A percentile compares a stretch with the other conserved stretches of the same genome.
Conservation (phyloP, 768 basidiomycete genomes). For the Chlorophyllum brunneum region DNA sequence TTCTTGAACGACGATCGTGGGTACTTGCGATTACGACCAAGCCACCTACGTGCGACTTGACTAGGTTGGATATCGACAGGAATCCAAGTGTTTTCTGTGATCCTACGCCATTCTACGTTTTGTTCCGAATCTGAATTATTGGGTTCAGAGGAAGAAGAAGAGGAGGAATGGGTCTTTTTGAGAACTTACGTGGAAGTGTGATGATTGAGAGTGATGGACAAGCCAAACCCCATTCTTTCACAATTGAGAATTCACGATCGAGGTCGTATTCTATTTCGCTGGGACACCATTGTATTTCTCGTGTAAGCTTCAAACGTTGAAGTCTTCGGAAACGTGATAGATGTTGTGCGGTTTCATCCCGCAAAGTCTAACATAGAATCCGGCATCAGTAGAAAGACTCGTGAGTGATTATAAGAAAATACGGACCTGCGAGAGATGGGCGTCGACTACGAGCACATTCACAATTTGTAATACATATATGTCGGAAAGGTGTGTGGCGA, state of each 20-base stretch:
- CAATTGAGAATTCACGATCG: conserved; percentile 32
- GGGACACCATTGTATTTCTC: conserved; percentile 29
- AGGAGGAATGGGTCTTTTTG: not conserved
- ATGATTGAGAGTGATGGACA: conserved; percentile 33
- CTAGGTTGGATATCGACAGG: conserved; percentile 3
- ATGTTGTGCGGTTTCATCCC: conserved; percentile 21
- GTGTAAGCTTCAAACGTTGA: conserved; percentile 27
- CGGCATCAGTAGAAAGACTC: too few relatives aligned
- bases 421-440: conserved; percentile 26
- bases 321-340: conserved; percentile 30
- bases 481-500: conserved; percentile 29
- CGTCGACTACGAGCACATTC: conserved; percentile 32
- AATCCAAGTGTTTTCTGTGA: conserved; percentile 14
- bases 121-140: conserved; percentile 20
- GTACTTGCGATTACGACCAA: too few relatives aligned
- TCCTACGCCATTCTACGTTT: conserved; percentile 21
- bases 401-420: not conserved
- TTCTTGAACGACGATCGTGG: too few relatives aligned
- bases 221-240: conserved; percentile 32
- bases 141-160: not conserved
- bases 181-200: conserved; percentile 30
- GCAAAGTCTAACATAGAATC: conserved; percentile 18
- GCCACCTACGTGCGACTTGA: conserved; percentile 4
- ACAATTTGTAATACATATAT: conserved; percentile 30
- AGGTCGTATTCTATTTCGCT: conserved; percentile 23